Percentiles rank a stretch among this genome's conserved stretches.
These are phyloP conservation scores for Lotmaria passim DNA, from an alignment of 208 protist genomes.

Conservation along the genomic window DNA sequence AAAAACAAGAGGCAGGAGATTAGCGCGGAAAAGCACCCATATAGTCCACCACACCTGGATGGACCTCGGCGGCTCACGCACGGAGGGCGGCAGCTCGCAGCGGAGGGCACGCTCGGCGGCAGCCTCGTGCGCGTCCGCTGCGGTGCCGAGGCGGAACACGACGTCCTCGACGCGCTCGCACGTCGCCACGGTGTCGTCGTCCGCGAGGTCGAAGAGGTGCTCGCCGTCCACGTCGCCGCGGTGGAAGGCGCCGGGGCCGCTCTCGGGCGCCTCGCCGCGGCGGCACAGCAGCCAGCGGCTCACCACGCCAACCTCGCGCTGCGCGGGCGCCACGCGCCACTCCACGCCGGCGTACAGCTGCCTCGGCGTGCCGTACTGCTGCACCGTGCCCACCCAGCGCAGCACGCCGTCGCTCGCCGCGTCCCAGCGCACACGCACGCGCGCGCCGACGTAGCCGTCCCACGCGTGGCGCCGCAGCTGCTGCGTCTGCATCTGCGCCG, in stretches of 20 bases:
- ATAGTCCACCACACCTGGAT: conserved; percentile 8
- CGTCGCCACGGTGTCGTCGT: conserved; percentile 30
- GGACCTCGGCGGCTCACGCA: neutral
- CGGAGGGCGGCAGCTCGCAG: conserved; percentile 6
- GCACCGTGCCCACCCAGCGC: conserved; percentile 57
- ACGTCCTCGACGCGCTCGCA: conserved; percentile 49
- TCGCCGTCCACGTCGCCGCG: conserved; percentile 64
- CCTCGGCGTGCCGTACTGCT: conserved; percentile 39
- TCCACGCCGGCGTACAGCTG: conserved; percentile 62
- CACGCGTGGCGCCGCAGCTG: conserved; percentile 37
- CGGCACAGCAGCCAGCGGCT: conserved; percentile 6
- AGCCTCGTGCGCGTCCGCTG: neutral
- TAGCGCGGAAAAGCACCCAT: conserved; percentile 22
- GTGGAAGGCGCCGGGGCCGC: conserved; percentile 32
- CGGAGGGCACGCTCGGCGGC: conserved; percentile 5
- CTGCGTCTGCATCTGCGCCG: conserved; percentile 32
- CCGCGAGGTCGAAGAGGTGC: conserved; percentile 51
- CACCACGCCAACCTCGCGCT: conserved; percentile 11
- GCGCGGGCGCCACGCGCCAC: conserved; percentile 42
- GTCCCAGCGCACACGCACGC: conserved; percentile 31
- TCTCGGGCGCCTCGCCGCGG: neutral
- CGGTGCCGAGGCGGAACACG: conserved; percentile 12
- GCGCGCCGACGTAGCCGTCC: conserved; percentile 40
- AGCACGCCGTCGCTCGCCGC: conserved; percentile 37
- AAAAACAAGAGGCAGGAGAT: neutral